These are phyloP conservation scores for Prunus yedoensis DNA, from an alignment of 331 rosid species.

Conservation along the genomic window DNA sequence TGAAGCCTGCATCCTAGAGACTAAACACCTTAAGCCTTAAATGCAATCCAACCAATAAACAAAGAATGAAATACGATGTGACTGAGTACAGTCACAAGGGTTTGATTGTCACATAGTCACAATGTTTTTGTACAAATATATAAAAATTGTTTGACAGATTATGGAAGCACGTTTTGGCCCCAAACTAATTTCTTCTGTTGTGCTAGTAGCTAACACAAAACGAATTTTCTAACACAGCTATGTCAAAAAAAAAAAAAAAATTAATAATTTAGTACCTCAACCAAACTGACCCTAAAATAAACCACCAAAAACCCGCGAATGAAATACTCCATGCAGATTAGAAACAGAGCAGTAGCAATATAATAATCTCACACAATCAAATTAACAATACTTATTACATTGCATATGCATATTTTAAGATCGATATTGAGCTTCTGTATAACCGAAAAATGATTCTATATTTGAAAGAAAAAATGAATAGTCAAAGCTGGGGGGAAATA, in stretches of 20 bases:
- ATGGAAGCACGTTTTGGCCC: neutral
- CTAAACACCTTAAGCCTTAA: neutral
- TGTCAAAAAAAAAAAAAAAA: neutral
- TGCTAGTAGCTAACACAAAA: neutral
- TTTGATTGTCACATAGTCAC: neutral
- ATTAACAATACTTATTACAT: neutral
- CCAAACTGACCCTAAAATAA: neutral
- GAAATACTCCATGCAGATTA: neutral
- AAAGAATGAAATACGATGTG: neutral
- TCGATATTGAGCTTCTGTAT: neutral
- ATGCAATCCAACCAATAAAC: too few species aligned
- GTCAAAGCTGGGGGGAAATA: constrained; percentile 4
- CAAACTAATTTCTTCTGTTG: neutral
- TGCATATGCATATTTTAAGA: neutral
- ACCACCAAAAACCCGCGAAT: neutral
- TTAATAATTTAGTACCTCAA: neutral
- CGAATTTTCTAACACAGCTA: neutral
- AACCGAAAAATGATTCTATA: neutral
- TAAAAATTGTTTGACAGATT: neutral
- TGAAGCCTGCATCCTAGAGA: neutral
- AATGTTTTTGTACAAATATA: neutral
- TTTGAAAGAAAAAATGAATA: neutral
- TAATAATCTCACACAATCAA: neutral
- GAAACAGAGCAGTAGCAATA: neutral
- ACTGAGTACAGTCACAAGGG: neutral